A percentile compares a stretch with the other conserved stretches of the same genome.
These are phyloP conservation scores for Talaromyces ruber DNA, from an alignment of 495 filamentous ascomycete species.

Conservation along the genomic window DNA sequence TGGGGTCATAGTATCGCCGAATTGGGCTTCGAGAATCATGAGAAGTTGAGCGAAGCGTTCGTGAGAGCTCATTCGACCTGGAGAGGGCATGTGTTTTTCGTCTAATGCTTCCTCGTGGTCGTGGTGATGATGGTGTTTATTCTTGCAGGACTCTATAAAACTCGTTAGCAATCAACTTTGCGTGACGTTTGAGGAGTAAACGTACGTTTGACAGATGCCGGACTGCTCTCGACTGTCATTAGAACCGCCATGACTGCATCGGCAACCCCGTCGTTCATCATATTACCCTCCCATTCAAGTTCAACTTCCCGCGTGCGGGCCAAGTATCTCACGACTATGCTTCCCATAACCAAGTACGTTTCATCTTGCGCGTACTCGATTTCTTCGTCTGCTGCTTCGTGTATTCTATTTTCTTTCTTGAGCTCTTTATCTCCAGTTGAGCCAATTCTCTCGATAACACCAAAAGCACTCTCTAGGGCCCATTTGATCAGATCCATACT, in stretches of 20 bases:
- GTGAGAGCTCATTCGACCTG: slow-evolving; percentile 42
- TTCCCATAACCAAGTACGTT: slow-evolving; percentile 82
- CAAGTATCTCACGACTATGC: slow-evolving; percentile 62
- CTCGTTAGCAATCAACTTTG: slow-evolving; percentile 8
- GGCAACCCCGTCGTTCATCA: slow-evolving; percentile 94
- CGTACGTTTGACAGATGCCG: slow-evolving; percentile 89
- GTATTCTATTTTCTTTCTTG: slow-evolving; percentile 23
- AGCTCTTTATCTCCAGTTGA: slow-evolving; percentile 26
- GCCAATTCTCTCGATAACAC: slow-evolving; percentile 64
- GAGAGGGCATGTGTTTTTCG: slow-evolving; percentile 45
- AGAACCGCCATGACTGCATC: slow-evolving; percentile 91
- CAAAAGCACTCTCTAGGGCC: slow-evolving; percentile 91
- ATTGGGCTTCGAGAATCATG: slow-evolving; percentile 96
- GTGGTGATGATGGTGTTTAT: slow-evolving; percentile 36
- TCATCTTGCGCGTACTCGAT: slow-evolving; percentile 34
- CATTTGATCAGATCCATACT: slow-evolving; percentile 87
- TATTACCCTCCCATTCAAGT: slow-evolving; percentile 94
- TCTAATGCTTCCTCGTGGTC: slow-evolving; percentile 45
- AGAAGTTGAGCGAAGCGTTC: slow-evolving; percentile 76
- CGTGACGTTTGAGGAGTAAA: not conserved
- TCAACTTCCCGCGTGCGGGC: slow-evolving; percentile 67
- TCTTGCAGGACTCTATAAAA: slow-evolving; percentile 44
- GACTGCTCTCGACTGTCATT: slow-evolving; percentile 80
- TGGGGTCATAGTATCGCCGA: slow-evolving; percentile 68
- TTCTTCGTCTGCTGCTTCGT: slow-evolving; percentile 44